phyloP scores from a whole-genome alignment of 176 grass and related monocot species.

The Melocanna baccifera region DNA sequence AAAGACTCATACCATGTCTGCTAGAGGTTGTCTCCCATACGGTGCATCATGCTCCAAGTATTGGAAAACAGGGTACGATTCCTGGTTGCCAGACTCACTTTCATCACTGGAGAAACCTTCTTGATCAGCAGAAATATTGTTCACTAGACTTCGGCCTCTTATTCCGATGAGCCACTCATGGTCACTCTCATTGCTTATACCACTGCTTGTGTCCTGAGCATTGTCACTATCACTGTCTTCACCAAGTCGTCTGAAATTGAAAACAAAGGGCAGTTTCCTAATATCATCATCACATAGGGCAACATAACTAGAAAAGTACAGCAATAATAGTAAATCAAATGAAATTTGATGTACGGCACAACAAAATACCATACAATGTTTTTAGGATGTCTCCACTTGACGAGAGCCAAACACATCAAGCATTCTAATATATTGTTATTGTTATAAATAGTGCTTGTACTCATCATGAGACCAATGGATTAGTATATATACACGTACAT shows the following conservation, averaged over 20 bases:
- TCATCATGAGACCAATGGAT: too few relatives aligned
- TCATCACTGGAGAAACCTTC: constrained; percentile 57
- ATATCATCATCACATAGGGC: not conserved
- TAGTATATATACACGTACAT: too few relatives aligned
- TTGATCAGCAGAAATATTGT: constrained; percentile 31
- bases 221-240: constrained; percentile 48
- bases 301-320: not conserved
- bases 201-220: constrained; percentile 49
- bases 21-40: constrained; percentile 79
- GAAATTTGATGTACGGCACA: not conserved
- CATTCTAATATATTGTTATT: not conserved
- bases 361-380: not conserved
- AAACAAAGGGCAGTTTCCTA: not conserved
- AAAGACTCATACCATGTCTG: constrained; percentile 59
- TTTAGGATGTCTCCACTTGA: not conserved
- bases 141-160: constrained; percentile 21
- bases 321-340: not conserved
- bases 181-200: constrained; percentile 56
- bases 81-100: constrained; percentile 15
- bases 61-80: constrained; percentile 48
- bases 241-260: constrained; percentile 15
- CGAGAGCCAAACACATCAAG: not conserved
- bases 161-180: constrained; percentile 18
- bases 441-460: too few relatives aligned
- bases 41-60: constrained; percentile 70